These are phyloP conservation scores for Lepidium aucheri DNA, from an alignment of 345 rosid genomes.

Conservation along the genomic window DNA sequence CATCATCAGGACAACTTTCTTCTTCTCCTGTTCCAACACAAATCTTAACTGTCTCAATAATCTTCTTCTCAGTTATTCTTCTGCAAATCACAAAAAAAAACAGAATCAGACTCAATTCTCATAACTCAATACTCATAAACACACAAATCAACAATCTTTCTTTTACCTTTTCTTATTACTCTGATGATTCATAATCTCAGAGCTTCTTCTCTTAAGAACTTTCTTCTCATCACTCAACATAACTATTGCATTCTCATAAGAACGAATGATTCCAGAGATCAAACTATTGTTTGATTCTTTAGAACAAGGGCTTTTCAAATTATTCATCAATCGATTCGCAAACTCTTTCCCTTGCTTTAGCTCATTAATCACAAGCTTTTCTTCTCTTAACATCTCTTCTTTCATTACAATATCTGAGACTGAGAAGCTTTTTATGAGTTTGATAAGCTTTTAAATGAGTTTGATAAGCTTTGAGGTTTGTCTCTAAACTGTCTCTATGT, in stretches of 20 bases:
- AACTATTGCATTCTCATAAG: conserved; percentile 52
- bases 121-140: background rate
- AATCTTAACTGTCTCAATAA: conserved; percentile 34
- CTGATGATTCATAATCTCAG: background rate
- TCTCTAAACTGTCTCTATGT: background rate
- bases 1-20: conserved; percentile 52
- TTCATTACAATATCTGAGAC: background rate
- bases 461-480: conserved; percentile 5
- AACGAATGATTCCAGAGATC: conserved; percentile 37
- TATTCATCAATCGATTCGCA: conserved; percentile 36
- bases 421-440: background rate
- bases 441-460: conserved; percentile 2
- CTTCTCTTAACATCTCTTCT: conserved; percentile 27
- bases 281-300: conserved; percentile 27
- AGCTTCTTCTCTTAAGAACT: conserved; percentile 17
- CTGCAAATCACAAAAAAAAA: conserved; percentile 24
- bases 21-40: conserved; percentile 33
- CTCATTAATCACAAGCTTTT: conserved; percentile 39
- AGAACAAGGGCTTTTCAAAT: conserved; percentile 31
- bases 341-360: conserved; percentile 50
- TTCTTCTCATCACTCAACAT: conserved; percentile 27
- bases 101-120: background rate
- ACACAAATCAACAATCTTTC: background rate
- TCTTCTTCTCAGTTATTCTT: conserved; percentile 40
- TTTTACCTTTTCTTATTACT: conserved; percentile 52